Conservation (phyloP, 1,139 yeast species). For the Saccharomycopsis hybrid region DNA sequence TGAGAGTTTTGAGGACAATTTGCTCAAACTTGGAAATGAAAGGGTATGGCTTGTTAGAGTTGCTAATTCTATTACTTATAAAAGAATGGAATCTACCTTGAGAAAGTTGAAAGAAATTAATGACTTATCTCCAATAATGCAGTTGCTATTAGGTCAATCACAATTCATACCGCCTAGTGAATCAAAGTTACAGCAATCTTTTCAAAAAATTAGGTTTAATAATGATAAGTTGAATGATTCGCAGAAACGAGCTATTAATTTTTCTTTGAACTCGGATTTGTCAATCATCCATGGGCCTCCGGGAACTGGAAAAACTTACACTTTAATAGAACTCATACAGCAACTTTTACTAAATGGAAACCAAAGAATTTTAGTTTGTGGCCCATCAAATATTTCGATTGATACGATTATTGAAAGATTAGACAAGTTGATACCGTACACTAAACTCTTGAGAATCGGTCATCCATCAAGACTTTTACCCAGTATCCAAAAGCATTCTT, state of each 20-base stretch:
- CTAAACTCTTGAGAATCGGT: constrained; percentile 69
- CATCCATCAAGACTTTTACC: constrained; percentile 84
- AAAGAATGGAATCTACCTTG: constrained; percentile 77
- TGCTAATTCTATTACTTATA: constrained; percentile 62
- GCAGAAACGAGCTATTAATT: constrained; percentile 60
- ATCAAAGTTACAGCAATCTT: constrained; percentile 11
- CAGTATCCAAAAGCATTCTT: constrained; percentile 59
- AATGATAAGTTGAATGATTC: constrained; percentile 58
- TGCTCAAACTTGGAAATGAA: constrained; percentile 38
- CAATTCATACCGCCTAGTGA: constrained; percentile 27
- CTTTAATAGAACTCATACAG: constrained; percentile 75
- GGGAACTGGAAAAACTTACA: constrained; percentile 80
- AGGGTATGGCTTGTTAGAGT: constrained; percentile 60
- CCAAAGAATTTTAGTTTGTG: constrained; percentile 79
- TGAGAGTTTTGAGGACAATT: constrained; percentile 37
- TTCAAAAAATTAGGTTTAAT: constrained; percentile 32
- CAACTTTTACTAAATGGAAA: constrained; percentile 59
- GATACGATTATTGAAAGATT: constrained; percentile 85
- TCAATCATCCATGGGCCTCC: constrained; percentile 73
- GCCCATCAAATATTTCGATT: constrained; percentile 93
- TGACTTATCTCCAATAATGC: constrained; percentile 32
- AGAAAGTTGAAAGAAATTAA: constrained; percentile 52
- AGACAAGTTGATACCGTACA: constrained; percentile 43
- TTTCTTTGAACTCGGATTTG: constrained; percentile 42
- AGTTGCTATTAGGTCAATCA: constrained; percentile 40